Base-by-base conservation (phyloP, 1,284 basidiomycete species). In the Gymnopus androsaceus region DNA sequence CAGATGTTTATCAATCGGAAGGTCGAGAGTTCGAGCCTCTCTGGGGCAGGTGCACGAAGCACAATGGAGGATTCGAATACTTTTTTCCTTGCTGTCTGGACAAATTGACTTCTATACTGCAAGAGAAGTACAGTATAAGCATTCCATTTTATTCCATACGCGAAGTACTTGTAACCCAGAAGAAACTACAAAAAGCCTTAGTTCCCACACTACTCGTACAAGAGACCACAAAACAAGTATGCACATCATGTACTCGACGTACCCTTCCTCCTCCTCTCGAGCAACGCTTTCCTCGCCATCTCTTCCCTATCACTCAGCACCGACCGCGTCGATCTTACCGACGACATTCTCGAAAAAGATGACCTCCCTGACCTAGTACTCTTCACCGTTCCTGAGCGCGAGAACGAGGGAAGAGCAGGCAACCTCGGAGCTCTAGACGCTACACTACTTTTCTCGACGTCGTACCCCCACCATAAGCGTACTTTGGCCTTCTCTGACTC, bases 251-350 rank as follows among this genome's bases (percentile, higher is more conserved):
- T n/a, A n/a, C n/a, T n/a, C n/a, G n/a, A n/a, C n/a, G n/a, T 36
- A 12, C 28, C 48, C 31, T 34, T 52, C 19, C 30, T 46, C 54
- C 50, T 44, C 31, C 57, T 55, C 30, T 51, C 54, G 30, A 44
- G 49, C 54, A 59, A 30, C 21, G 57, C 57, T 47, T 46, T 55
- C 38, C 50, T 50, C 34, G 57, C 57, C 19, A 34, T 31, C 45
- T 59, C 57, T 25, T 59, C 57, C 44, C 54, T 59, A 36, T 59
- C 50, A 12, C 36, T 52, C 38, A 58, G 25, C 8, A 40, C 51
- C 38, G 31, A 46, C 42, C 23, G 34, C 31, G 42, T 57, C 27
- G 51, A 52, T 27, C 33, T 44, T 25, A 25, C 44, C 30, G 53
- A 55, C 46, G 21, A 41, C 45, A 48, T 48, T 19, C 56, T 57